Percentiles rank a stretch among this genome's conserved stretches.
Evolutionary conservation across 2,329 filamentous ascomycete genomes (phyloP).

Genomic region (Ceratocystis colombiana): DNA sequence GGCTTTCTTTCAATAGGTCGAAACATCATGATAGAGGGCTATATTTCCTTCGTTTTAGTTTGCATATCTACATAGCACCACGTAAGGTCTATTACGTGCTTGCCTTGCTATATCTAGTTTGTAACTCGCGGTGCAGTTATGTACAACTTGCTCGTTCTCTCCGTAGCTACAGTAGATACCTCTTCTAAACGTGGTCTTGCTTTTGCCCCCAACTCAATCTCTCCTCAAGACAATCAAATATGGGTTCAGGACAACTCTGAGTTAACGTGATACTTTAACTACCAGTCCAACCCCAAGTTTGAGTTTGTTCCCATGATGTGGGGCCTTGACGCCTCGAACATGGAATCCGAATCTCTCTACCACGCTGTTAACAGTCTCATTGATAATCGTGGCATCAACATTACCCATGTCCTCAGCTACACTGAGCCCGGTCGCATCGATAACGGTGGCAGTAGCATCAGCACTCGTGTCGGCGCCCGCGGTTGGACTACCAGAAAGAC

Average conservation of each 20-base stretch:
- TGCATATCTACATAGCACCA: neutral
- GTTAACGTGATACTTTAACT: conserved; percentile 83
- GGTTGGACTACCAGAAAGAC: conserved; percentile 63
- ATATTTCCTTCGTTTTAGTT: neutral
- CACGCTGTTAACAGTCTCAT: conserved; percentile 48
- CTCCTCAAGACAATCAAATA: conserved; percentile 52
- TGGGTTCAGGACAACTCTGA: conserved; percentile 50
- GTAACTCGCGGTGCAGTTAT: neutral
- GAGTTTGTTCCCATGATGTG: conserved; percentile 50
- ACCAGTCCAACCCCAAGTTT: conserved; percentile 49
- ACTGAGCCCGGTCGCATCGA: conserved; percentile 63
- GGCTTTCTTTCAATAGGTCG: neutral
- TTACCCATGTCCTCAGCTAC: conserved; percentile 61
- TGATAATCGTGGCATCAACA: conserved; percentile 41
- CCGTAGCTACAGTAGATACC: conserved; percentile 29
- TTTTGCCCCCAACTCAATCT: conserved; percentile 49
- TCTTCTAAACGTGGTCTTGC: conserved; percentile 62
- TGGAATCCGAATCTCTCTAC: conserved; percentile 50
- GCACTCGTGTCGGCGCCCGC: conserved; percentile 50
- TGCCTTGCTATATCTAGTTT: neutral
- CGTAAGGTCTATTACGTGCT: neutral
- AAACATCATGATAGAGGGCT: neutral
- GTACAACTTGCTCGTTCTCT: neutral
- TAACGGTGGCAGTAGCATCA: conserved; percentile 54
- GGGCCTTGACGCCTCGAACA: conserved; percentile 30